Conservation (phyloP, 768 basidiomycete genomes). For the Termitomyces sp. region DNA sequence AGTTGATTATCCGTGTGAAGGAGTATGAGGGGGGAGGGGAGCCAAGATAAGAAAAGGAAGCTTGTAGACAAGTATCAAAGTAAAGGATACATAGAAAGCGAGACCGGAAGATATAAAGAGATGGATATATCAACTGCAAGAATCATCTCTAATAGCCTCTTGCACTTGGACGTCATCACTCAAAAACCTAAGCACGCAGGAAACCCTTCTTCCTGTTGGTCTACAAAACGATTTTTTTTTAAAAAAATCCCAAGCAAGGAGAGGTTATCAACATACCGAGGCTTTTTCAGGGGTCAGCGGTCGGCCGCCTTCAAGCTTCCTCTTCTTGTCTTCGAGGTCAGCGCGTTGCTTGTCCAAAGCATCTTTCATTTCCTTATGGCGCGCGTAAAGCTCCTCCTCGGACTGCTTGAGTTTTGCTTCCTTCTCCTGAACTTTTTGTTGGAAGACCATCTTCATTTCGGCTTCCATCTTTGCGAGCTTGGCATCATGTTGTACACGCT, state of each 20-base stretch:
- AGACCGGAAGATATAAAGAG: constrained; percentile 17
- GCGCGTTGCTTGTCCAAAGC: constrained; percentile 92
- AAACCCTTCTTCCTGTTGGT: constrained; percentile 71
- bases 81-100: constrained; percentile 33
- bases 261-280: constrained; percentile 46
- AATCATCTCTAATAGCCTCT: constrained; percentile 20
- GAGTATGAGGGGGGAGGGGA: constrained; percentile 43
- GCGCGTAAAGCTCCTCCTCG: constrained; percentile 97
- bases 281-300: constrained; percentile 94
- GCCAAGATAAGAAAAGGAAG: constrained; percentile 41
- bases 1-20: constrained; percentile 53
- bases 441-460: constrained; percentile 99
- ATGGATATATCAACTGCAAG: constrained; percentile 24
- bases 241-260: constrained; percentile 5
- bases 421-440: constrained; percentile 99
- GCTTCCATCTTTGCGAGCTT: constrained; percentile 99
- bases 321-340: constrained; percentile 98
- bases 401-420: constrained; percentile 98
- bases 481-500: constrained; percentile 92
- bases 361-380: constrained; percentile 99
- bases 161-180: constrained; percentile 17
- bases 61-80: constrained; percentile 23
- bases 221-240: constrained; percentile 25
- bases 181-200: constrained; percentile 51
- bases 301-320: constrained; percentile 89